These are phyloP conservation scores for Metschnikowia vanudenii DNA, from an alignment of 805 yeast genomes.

Conservation along the genomic window DNA sequence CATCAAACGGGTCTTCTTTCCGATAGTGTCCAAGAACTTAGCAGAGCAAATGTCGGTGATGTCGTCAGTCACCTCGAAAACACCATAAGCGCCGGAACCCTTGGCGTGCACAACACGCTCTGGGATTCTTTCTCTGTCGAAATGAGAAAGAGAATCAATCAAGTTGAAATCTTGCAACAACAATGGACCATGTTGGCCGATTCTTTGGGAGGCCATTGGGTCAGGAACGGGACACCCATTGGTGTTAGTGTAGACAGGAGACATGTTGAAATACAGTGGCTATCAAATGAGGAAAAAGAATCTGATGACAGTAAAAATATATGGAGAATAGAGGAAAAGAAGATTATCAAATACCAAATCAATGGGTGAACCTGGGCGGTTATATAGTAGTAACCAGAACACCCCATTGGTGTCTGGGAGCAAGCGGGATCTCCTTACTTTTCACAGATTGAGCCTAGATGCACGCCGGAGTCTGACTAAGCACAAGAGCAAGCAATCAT, in stretches of 20 bases:
- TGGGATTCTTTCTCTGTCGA: slow-evolving; percentile 87
- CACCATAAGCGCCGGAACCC: slow-evolving; percentile 89
- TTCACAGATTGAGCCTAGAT: no score
- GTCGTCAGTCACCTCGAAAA: slow-evolving; percentile 77
- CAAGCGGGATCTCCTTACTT: no score
- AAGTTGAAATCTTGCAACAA: slow-evolving; percentile 78
- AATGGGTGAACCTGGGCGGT: no score
- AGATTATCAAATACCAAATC: no score
- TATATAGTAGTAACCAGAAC: no score
- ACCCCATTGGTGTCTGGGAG: no score
- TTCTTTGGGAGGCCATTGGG: slow-evolving; percentile 73
- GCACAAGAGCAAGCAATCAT: no score
- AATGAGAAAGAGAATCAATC: slow-evolving; percentile 80
- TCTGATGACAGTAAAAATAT: no score
- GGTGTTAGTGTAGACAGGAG: slow-evolving; percentile 67
- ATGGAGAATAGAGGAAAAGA: no score
- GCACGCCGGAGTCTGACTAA: no score
- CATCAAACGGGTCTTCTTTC: slow-evolving; percentile 39
- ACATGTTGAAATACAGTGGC: slow-evolving; percentile 25
- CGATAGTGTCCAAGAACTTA: slow-evolving; percentile 29
- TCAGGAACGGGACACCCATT: slow-evolving; percentile 77
- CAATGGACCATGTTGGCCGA: slow-evolving; percentile 75
- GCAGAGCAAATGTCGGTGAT: slow-evolving; percentile 28
- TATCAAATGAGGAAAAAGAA: no score
- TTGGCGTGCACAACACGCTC: slow-evolving; percentile 94